Conservation (phyloP, 768 basidiomycete genomes). For the Boletus bicolor region DNA sequence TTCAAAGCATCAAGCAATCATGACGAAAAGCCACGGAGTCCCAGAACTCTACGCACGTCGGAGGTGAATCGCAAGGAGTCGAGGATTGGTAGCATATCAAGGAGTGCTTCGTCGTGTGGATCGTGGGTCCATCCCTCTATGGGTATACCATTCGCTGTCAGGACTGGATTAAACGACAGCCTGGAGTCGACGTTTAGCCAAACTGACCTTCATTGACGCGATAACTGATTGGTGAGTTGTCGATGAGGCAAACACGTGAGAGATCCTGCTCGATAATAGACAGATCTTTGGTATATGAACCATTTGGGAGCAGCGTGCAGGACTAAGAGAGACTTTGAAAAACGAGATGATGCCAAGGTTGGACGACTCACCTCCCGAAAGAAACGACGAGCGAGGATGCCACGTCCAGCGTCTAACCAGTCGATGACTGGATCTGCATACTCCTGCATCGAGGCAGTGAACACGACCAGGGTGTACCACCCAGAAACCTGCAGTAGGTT, state of each 20-base stretch:
- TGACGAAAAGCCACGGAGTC: slow-evolving; percentile 56
- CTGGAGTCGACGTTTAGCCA: background rate
- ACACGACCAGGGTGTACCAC: slow-evolving; percentile 99
- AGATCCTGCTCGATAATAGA: slow-evolving; percentile 86
- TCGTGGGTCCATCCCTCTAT: slow-evolving; percentile 99
- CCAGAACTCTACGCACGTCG: slow-evolving; percentile 90
- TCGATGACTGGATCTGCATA: slow-evolving; percentile 99
- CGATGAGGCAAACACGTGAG: slow-evolving; percentile 88
- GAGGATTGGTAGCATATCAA: slow-evolving; percentile 92
- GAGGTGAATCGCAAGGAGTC: slow-evolving; percentile 95
- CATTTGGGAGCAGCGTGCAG: slow-evolving; percentile 88
- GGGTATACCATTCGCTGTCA: slow-evolving; percentile 91
- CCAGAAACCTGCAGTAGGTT: slow-evolving; percentile 72
- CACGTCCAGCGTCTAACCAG: slow-evolving; percentile 94
- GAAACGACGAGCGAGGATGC: slow-evolving; percentile 81
- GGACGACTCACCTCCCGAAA: slow-evolving; percentile 78
- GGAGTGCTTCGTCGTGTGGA: slow-evolving; percentile 91
- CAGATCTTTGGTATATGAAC: slow-evolving; percentile 93
- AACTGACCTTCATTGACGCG: slow-evolving; percentile 83
- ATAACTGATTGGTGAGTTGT: slow-evolving; percentile 95
- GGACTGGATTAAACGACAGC: background rate
- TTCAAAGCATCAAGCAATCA: slow-evolving; percentile 14
- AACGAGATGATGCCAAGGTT: background rate
- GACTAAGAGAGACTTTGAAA: slow-evolving; percentile 48
- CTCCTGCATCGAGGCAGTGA: slow-evolving; percentile 98